phyloP scores from a whole-genome alignment of 306 rosid genomes.

The Rosa multiflora region DNA sequence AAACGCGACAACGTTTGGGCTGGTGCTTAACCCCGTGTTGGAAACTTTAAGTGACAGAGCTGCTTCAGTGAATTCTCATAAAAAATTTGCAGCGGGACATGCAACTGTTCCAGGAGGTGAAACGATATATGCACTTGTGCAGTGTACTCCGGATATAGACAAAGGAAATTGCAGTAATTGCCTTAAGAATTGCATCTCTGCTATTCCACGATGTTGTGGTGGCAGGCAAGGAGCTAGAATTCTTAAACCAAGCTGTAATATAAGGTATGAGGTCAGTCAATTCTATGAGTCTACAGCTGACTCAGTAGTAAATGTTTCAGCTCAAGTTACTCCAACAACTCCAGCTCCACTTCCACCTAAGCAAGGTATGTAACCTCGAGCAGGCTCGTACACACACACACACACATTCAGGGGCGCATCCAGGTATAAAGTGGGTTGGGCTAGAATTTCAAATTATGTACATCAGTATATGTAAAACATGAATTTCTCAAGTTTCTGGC shows the following conservation, averaged over 20 bases:
- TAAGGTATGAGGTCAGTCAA: not conserved
- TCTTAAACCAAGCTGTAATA: constrained; percentile 9
- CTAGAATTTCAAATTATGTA: too few species aligned
- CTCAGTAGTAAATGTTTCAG: constrained; percentile 30
- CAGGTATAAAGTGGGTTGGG: too few species aligned
- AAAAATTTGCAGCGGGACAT: constrained; percentile 6
- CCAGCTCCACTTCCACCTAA: not conserved
- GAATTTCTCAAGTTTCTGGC: too few species aligned
- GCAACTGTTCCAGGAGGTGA: not conserved
- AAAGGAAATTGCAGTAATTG: not conserved
- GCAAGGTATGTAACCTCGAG: not conserved
- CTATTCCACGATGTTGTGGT: not conserved
- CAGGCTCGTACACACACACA: not conserved
- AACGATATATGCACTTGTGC: constrained; percentile 12
- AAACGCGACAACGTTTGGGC: not conserved
- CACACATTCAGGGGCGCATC: too few species aligned
- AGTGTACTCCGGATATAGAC: constrained; percentile 10
- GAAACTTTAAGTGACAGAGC: not conserved
- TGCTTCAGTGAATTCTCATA: not conserved
- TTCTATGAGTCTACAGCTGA: constrained; percentile 3
- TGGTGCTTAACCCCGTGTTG: not conserved
- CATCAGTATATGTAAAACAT: too few species aligned
- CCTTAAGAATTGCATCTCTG: not conserved
- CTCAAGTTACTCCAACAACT: not conserved
- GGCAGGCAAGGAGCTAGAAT: not conserved